Percentiles rank a stretch among this genome's conserved stretches.
phyloP scores from a whole-genome alignment of 2,329 filamentous ascomycete species.

The Orbilia quercus region DNA sequence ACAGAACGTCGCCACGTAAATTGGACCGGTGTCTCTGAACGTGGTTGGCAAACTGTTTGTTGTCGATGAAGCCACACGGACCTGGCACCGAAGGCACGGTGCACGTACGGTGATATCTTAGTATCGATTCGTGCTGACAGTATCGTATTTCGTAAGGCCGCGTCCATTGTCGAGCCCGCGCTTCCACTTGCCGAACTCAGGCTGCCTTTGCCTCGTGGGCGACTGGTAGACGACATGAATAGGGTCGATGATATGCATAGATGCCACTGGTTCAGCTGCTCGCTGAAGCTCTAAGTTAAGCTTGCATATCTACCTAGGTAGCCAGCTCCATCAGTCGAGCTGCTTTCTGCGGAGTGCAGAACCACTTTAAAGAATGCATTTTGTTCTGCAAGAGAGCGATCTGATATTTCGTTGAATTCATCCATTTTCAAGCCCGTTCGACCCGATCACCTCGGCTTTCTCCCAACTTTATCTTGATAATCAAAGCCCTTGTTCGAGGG shows the following conservation, averaged over 20 bases:
- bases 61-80: not conserved
- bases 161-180: slow-evolving; percentile 9
- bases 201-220: slow-evolving; percentile 17
- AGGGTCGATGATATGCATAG: slow-evolving; percentile 25
- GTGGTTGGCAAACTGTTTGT: not conserved
- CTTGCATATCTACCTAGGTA: not conserved
- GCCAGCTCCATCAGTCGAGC: slow-evolving; percentile 37
- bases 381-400: no score
- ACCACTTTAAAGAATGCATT: not conserved
- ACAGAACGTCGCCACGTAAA: not conserved
- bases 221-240: slow-evolving; percentile 27
- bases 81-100: not conserved
- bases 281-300: slow-evolving; percentile 32
- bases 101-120: not conserved
- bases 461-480: slow-evolving; percentile 42
- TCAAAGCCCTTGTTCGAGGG: slow-evolving; percentile 28
- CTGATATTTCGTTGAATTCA: not conserved
- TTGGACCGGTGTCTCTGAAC: not conserved
- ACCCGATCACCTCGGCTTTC: not conserved
- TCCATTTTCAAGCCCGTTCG: no score
- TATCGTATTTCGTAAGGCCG: not conserved
- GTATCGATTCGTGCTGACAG: not conserved
- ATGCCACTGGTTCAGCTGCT: slow-evolving; percentile 4
- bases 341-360: slow-evolving; percentile 30
- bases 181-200: slow-evolving; percentile 34